Percentiles rank a stretch among this genome's conserved stretches.
Conservation (phyloP, 2,329 filamentous ascomycete genomes). For the Fusarium pseudonygamai region DNA sequence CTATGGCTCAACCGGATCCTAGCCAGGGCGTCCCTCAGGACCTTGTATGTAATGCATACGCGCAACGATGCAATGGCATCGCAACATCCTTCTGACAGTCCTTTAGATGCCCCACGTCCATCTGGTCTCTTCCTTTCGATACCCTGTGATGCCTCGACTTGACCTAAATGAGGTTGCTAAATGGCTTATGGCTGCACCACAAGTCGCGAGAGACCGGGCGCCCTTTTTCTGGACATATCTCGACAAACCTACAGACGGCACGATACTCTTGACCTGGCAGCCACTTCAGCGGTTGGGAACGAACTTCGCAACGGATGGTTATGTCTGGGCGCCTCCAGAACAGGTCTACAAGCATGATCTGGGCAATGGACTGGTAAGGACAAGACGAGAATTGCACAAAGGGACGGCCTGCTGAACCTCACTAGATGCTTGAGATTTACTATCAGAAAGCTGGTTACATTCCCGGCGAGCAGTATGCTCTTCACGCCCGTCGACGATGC, state of each 20-base stretch:
- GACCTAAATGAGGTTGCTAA: slow-evolving; percentile 81
- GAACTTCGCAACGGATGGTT: slow-evolving; percentile 89
- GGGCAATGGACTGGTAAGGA: slow-evolving; percentile 66
- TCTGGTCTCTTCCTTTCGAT: slow-evolving; percentile 84
- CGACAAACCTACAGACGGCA: slow-evolving; percentile 81
- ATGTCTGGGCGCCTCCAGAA: slow-evolving; percentile 88
- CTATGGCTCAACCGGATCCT: slow-evolving; percentile 54
- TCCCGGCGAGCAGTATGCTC: slow-evolving; percentile 77
- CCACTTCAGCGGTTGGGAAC: slow-evolving; percentile 75
- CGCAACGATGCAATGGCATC: neutral
- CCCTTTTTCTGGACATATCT: slow-evolving; percentile 96
- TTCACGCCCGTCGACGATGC: slow-evolving; percentile 85
- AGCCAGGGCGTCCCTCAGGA: slow-evolving; percentile 56
- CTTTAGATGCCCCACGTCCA: slow-evolving; percentile 86
- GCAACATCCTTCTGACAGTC: slow-evolving; percentile 30
- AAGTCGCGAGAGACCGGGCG: slow-evolving; percentile 83
- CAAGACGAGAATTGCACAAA: neutral
- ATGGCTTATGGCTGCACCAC: slow-evolving; percentile 84
- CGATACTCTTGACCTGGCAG: slow-evolving; percentile 89
- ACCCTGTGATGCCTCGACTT: slow-evolving; percentile 76
- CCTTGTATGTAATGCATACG: slow-evolving; percentile 46
- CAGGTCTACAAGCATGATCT: slow-evolving; percentile 78
- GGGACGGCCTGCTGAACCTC: slow-evolving; percentile 16
- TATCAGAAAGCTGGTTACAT: slow-evolving; percentile 84
- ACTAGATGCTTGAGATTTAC: slow-evolving; percentile 86